Evolutionary conservation across 1,139 yeast species (phyloP), one percentile per base, ranked within the genome.

Genomic region (Pichia cactophila): DNA sequence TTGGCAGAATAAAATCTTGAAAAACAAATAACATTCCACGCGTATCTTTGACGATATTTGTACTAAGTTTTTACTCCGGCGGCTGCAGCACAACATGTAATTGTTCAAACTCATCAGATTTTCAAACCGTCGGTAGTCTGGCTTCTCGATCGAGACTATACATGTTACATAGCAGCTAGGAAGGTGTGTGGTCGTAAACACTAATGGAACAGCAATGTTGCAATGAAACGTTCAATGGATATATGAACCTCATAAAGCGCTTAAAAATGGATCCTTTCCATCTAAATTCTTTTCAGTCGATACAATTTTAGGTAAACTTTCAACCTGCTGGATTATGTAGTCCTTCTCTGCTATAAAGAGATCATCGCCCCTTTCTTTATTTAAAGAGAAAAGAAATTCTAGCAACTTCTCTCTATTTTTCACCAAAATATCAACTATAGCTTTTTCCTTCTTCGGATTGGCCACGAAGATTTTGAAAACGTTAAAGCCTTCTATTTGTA

Each of bases 381-480:
- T 85, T 63, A 89, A 87, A 33, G 74, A 75, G 46, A 77, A 75
- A 54, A 92, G 76, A 64, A 87, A 88, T 38, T 74, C 73, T 43
- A 90, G 67, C 54, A 92, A 75, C 61, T 86, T 86, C 46, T 77
- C 83, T 61, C 88, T 81, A 65, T 92, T 92, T 61, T 89, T 89
- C 42, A 82, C 78, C 57, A 92, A 71, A 26, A 92, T 86, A 64
- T 90, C 97, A 52, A 78, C 70, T 3, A 92, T 81, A 11, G 84
- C 80, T 62, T 83, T 88, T 1, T 89, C 75, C 65, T 90, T 90
- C 57, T 85, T 83, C 7, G 98, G 98, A 65, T 92, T 92, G 8
- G 97, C 98, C 36, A 89, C 90, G 67, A 92, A 88, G 41, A 83
- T 86, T 67, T 92, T 92, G 70, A 92, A 92, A 38, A 92, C 84